Base-by-base conservation (phyloP, 495 filamentous ascomycete genomes). In the Penicillium bovifimosum region DNA sequence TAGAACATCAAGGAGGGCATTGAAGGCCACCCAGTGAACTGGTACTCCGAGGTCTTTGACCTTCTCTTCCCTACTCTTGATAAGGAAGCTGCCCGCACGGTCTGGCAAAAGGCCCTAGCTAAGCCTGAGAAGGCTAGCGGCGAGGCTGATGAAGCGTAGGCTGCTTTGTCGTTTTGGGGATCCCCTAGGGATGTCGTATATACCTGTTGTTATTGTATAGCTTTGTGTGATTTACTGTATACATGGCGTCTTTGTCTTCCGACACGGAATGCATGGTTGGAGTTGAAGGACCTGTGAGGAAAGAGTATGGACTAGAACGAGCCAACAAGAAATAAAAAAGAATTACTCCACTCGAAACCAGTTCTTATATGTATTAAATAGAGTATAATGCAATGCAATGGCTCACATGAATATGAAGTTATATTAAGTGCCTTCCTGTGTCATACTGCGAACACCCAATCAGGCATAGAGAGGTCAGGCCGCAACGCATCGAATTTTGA, bases 1-100 rank as follows among this genome's bases (percentile, higher is more conserved):
- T 60, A 98, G 95, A 96, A 96, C 61, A 97, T 99, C 76, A 97
- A 97, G 69, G 77, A 93, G 63, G 91, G 88, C 54, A 85, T 99
- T 53, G 86, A 95, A 63, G 95, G 95, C 61, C 84, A 84, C 54
- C 85, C 95, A 0, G 91, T 86, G 18, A 83, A 77, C 67, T 99
- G 95, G 95, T 99, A 96, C 76, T 81, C 80, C 8, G 92, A 97
- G 45, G 88, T 97, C 28, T 97, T 96, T 68, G 80, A 91, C 43
- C 73, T 96, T 26, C 86, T 96, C 49, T 99, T 99, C 74, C 83
- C 86, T 34, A 75, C 87, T 61, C 72, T 97, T 3, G 88, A 97
- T 72, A 73, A 72, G 50, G 76, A 86, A 32, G 69, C 80, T 52
- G 91, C 86, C 54, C 89, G 86, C 65, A 78, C 70, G 32, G 18